A percentile compares a stretch with the other conserved stretches of the same genome.
These are phyloP conservation scores for Diaporthe humulicola DNA, from an alignment of 2,329 filamentous ascomycete species.

Conservation along the genomic window DNA sequence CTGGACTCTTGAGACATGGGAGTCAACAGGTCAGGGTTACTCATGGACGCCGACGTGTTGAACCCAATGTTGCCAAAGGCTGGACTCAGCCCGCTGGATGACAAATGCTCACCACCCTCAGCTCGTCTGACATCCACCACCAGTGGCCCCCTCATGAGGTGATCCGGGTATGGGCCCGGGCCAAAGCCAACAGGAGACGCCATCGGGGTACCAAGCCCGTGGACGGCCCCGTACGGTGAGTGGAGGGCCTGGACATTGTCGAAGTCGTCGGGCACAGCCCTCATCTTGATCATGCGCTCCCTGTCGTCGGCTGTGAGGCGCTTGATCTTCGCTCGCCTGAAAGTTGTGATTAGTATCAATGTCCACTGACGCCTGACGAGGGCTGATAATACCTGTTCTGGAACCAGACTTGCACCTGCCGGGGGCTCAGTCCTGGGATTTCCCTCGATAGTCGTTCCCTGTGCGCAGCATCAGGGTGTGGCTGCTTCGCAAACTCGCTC, in stretches of 20 bases:
- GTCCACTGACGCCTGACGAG: background rate
- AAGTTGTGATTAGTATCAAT: slow-evolving; percentile 39
- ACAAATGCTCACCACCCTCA: slow-evolving; percentile 75
- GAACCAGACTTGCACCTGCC: slow-evolving; percentile 98
- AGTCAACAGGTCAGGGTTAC: slow-evolving; percentile 67
- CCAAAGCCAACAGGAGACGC: slow-evolving; percentile 63
- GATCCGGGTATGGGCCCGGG: slow-evolving; percentile 65
- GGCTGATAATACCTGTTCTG: slow-evolving; percentile 83
- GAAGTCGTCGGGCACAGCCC: slow-evolving; percentile 78
- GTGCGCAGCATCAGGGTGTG: slow-evolving; percentile 92
- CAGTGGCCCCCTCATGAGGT: slow-evolving; percentile 74
- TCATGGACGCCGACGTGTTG: slow-evolving; percentile 64
- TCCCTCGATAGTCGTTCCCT: slow-evolving; percentile 88
- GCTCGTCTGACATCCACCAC: slow-evolving; percentile 77
- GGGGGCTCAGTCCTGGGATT: slow-evolving; percentile 90
- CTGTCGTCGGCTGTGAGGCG: slow-evolving; percentile 77
- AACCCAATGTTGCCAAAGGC: slow-evolving; percentile 78
- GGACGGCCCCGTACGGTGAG: slow-evolving; percentile 74
- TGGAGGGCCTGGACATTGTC: slow-evolving; percentile 78
- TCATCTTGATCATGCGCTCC: slow-evolving; percentile 79
- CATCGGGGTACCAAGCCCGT: slow-evolving; percentile 62
- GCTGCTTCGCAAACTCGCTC: slow-evolving; percentile 96
- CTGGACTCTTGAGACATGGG: slow-evolving; percentile 67
- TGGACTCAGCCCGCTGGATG: slow-evolving; percentile 75
- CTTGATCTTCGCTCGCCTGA: slow-evolving; percentile 79